Evolutionary conservation across 2,329 filamentous ascomycete genomes (phyloP).

Genomic region (Rhytidhysteron rufulum): DNA sequence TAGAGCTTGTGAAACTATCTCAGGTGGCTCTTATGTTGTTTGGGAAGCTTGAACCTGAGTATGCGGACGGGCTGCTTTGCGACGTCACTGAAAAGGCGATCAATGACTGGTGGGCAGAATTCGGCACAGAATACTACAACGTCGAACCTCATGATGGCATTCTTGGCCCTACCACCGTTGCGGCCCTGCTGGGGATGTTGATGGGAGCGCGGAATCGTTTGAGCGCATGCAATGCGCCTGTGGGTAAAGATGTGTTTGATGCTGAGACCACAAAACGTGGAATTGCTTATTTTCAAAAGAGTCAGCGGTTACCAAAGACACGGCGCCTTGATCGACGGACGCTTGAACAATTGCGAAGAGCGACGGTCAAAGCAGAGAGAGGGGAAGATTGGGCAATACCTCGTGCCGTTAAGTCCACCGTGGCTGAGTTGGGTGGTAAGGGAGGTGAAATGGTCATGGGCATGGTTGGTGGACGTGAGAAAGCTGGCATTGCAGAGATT

Average conservation of each 20-base stretch:
- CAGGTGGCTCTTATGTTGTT: constrained; percentile 87
- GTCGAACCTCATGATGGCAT: constrained; percentile 91
- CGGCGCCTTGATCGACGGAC: constrained; percentile 80
- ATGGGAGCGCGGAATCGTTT: constrained; percentile 88
- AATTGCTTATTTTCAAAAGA: constrained; percentile 85
- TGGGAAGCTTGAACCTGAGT: constrained; percentile 79
- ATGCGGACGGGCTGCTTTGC: constrained; percentile 87
- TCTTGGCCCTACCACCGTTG: constrained; percentile 85
- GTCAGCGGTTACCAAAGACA: constrained; percentile 73
- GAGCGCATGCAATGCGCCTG: constrained; percentile 76
- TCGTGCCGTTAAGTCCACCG: constrained; percentile 89
- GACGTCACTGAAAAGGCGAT: constrained; percentile 89
- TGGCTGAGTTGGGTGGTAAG: constrained; percentile 89
- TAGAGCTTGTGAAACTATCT: constrained; percentile 86
- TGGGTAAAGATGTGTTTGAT: constrained; percentile 90
- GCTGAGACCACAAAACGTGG: constrained; percentile 76
- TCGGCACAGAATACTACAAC: constrained; percentile 88
- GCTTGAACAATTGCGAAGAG: constrained; percentile 71
- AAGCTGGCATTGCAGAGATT: constrained; percentile 84
- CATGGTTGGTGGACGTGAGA: constrained; percentile 81
- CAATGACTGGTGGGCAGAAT: constrained; percentile 93
- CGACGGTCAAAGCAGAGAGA: constrained; percentile 85
- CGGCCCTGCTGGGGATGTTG: constrained; percentile 79
- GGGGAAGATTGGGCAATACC: constrained; percentile 91
- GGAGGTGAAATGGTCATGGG: constrained; percentile 92